These are phyloP conservation scores for Candida palmyrensis DNA, from an alignment of 805 yeast species.

Conservation along the genomic window DNA sequence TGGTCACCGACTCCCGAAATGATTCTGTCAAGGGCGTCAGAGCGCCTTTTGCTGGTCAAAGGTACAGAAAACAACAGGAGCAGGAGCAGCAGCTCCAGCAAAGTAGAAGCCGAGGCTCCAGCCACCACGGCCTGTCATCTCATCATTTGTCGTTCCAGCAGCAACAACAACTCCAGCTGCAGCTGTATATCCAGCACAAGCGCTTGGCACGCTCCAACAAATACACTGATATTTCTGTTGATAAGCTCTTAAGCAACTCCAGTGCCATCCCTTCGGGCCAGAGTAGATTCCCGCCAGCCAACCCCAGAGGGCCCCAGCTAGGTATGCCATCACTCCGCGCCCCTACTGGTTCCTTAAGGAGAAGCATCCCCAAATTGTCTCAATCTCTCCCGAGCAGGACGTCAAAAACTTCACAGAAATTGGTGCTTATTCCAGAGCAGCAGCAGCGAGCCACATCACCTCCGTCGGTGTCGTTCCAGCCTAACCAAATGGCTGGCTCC, in stretches of 20 bases:
- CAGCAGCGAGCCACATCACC: conserved; percentile 16
- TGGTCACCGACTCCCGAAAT: conserved; percentile 84
- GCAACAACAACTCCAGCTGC: conserved; percentile 13
- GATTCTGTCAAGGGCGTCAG: conserved; percentile 44
- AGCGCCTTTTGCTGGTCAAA: conserved; percentile 79
- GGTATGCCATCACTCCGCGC: too few relatives aligned
- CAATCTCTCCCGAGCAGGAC: conserved; percentile 67
- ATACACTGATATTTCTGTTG: conserved; percentile 77
- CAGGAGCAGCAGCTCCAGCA: conserved; percentile 12
- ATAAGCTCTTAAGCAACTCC: conserved; percentile 67
- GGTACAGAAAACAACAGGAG: conserved; percentile 34
- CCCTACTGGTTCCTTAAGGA: conserved; percentile 8
- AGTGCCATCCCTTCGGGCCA: conserved; percentile 88
- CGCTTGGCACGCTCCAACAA: conserved; percentile 30
- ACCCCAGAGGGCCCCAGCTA: too few relatives aligned
- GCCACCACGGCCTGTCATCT: not conserved
- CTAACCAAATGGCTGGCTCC: conserved; percentile 6
- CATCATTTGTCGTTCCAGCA: conserved; percentile 13
- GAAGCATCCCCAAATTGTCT: conserved; percentile 48
- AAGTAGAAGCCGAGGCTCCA: conserved; percentile 11
- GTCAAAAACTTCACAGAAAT: conserved; percentile 78
- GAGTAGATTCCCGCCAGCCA: conserved; percentile 39
- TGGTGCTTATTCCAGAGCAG: conserved; percentile 79
- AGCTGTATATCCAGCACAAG: conserved; percentile 18
- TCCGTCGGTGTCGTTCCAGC: conserved; percentile 8